A percentile compares a stretch with the other conserved stretches of the same genome.
phyloP scores from a whole-genome alignment of 2,329 filamentous ascomycete species.

The Botrytis deweyae region DNA sequence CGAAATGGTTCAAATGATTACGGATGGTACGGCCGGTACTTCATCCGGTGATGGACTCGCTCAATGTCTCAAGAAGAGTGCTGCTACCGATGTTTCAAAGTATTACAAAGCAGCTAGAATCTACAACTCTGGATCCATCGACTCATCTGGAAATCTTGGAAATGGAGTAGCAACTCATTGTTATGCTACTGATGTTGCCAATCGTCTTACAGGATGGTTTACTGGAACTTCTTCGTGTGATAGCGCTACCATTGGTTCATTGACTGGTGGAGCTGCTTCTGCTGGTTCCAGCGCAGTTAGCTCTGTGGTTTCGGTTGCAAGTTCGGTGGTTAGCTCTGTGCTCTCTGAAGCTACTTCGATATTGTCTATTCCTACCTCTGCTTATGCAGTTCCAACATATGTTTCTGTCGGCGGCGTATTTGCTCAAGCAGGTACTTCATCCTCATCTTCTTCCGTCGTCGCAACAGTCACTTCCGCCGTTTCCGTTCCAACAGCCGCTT shows the following conservation, averaged over 20 bases:
- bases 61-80: constrained; percentile 30
- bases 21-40: constrained; percentile 37
- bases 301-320: background rate
- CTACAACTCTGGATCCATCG: constrained; percentile 45
- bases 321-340: background rate
- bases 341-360: background rate
- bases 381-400: background rate
- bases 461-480: background rate
- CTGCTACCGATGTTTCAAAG: constrained; percentile 33
- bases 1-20: constrained; percentile 37
- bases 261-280: constrained; percentile 14
- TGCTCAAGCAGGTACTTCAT: background rate
- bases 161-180: constrained; percentile 30
- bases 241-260: constrained; percentile 22
- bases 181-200: constrained; percentile 34
- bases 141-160: constrained; percentile 39
- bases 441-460: background rate
- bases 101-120: constrained; percentile 42
- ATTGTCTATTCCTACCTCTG: background rate
- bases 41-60: constrained; percentile 33
- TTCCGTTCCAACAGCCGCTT: background rate
- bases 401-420: constrained; percentile 1
- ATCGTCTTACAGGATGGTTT: constrained; percentile 29
- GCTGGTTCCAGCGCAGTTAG: background rate
- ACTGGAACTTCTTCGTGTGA: constrained; percentile 25